Percentiles rank a stretch among this genome's conserved stretches.
These are phyloP conservation scores for Extremus antarcticus DNA, from an alignment of 495 filamentous ascomycete species.

Conservation along the genomic window DNA sequence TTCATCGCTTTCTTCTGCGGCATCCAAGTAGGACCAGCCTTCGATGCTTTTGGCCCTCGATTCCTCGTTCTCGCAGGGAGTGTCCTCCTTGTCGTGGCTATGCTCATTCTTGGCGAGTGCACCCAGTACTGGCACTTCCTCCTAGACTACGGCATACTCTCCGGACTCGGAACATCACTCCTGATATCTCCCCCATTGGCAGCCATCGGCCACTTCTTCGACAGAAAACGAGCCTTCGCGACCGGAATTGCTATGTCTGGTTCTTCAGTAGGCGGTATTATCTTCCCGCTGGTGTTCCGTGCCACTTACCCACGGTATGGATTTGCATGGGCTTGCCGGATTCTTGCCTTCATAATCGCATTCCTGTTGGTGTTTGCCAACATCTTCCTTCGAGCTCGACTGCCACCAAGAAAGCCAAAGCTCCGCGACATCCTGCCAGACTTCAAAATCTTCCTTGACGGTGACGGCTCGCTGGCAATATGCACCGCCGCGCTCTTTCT, in stretches of 20 bases:
- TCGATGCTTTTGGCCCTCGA: slow-evolving; percentile 50
- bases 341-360: slow-evolving; percentile 48
- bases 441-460: not conserved
- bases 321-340: slow-evolving; percentile 46
- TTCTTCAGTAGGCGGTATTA: slow-evolving; percentile 50
- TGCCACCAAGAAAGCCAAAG: slow-evolving; percentile 16
- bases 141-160: slow-evolving; percentile 33
- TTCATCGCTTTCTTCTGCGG: slow-evolving; percentile 55
- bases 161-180: slow-evolving; percentile 45
- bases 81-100: slow-evolving; percentile 38
- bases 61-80: slow-evolving; percentile 42
- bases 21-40: slow-evolving; percentile 57
- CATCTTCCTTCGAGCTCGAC: slow-evolving; percentile 43
- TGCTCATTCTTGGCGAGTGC: slow-evolving; percentile 46
- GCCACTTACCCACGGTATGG: slow-evolving; percentile 38
- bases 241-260: slow-evolving; percentile 53
- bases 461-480: not conserved
- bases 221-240: slow-evolving; percentile 47
- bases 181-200: slow-evolving; percentile 50
- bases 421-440: not conserved
- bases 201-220: slow-evolving; percentile 55
- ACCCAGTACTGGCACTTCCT: slow-evolving; percentile 57
- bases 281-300: slow-evolving; percentile 48
- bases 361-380: slow-evolving; percentile 43
- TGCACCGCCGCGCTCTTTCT: not conserved